A percentile compares a stretch with the other conserved stretches of the same genome.
Conservation (phyloP, 257 asterid genomes). For the Penstemon barbatus region DNA sequence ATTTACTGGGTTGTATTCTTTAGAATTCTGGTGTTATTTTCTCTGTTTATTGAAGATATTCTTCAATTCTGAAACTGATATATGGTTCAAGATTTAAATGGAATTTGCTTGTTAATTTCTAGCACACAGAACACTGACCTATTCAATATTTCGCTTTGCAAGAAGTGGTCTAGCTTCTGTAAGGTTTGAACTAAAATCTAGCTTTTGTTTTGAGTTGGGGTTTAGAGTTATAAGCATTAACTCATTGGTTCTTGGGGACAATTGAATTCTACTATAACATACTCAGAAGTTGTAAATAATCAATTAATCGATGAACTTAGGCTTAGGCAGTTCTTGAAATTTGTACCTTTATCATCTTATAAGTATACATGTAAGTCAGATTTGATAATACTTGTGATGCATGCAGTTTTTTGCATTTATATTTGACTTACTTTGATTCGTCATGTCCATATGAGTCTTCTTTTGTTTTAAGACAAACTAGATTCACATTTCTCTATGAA, state of each 20-base stretch:
- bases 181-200: neutral
- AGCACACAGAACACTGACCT: neutral
- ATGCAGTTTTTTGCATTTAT: neutral
- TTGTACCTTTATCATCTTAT: too few relatives aligned
- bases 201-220: neutral
- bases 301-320: too few relatives aligned
- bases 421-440: conserved; percentile 1
- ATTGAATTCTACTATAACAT: too few relatives aligned
- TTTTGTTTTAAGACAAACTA: conserved; percentile 14
- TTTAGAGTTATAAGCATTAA: too few relatives aligned
- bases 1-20: neutral
- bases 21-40: neutral
- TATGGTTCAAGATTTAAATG: neutral
- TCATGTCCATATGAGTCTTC: neutral
- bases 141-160: neutral
- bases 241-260: too few relatives aligned
- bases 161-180: neutral
- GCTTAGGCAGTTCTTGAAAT: too few relatives aligned
- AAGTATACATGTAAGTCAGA: neutral
- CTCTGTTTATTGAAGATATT: neutral
- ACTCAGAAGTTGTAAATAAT: too few relatives aligned
- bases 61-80: neutral
- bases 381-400: neutral
- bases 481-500: too few relatives aligned
- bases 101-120: neutral